Base-by-base conservation (phyloP, 257 asterid species). In the Osmanthus fragrans region DNA sequence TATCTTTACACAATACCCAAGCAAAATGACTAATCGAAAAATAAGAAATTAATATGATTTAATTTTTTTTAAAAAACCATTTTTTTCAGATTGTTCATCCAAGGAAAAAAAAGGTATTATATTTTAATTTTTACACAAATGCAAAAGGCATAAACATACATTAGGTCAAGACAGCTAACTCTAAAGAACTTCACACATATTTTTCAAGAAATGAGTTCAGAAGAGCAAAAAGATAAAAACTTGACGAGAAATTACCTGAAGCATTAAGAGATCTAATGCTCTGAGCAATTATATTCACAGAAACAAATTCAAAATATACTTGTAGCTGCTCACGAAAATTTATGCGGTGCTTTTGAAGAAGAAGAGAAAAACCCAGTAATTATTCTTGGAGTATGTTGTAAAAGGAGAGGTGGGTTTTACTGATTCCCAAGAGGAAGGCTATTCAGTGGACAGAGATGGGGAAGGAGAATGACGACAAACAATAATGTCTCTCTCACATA, bases 211-310 rank as follows among this genome's bases (percentile, higher is more conserved):
- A 36, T 30, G 23, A 74, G 51, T 18, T 2, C n/a, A 75, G 39
- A 45, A 12, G 70, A 1, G 27, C 45, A 19, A 30, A 9, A 21
- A 29, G 39, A 72, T 69, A 39, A 63, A 42, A 11, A 42, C 49
- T 42, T 42, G 2, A 70, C 54, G 74, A 73, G 27, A 82, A 67
- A 73, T 72, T 71, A 87, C 89, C 89, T 87, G 81, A 79, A 80
- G 84, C 82, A 81, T 75, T 73, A 40, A 84, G 82, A 81, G 92
- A 90, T 90, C 90, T 79, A 77, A 19, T 49, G 78, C 27, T 19
- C 70, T 30, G 18, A 7, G 30, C n/a, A 63, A 25, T 27, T 68
- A 18, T 36, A 80, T 21, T 51, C 40, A 66, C 78, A 70, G 23
- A 78, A 66, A 66, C 47, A 71, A 71, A 19, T 34, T 47, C 47